Evolutionary conservation across 176 grass and related monocot species (phyloP), one percentile per base, ranked within the genome.

Genomic region (Zea luxurians): DNA sequence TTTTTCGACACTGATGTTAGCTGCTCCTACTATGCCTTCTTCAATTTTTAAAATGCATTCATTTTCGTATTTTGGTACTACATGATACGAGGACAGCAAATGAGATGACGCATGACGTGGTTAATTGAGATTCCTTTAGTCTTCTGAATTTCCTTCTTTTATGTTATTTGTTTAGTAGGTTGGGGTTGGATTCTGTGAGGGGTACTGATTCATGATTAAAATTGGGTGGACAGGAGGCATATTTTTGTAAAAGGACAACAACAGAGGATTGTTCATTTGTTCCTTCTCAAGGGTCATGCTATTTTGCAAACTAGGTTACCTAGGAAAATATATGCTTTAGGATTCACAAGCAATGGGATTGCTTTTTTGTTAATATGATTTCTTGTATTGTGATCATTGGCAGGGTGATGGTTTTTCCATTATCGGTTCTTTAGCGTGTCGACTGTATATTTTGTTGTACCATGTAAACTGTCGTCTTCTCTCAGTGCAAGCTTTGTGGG

Each of bases 401-500:
- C 67, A 44, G 13, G 42, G 54, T 17, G 12, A 53, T 11, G 8
- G 34, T 1, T 43, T 82, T 62, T 64, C 13, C 69, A 43, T 35
- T 42, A 5, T 37, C 15, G 2, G 42, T 13, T 58, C 17, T 4
- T 4, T 1, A 40, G 7, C n/a, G 46, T 10, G 16, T 82, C 13
- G 52, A 4, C 4, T 3, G 18, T 61, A 13, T 68, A 13, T 71
- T 71, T 77, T 55, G 0, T 71, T 43, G 36, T 42, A 64, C 57
- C 45, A 78, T 64, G 13, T 62, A 65, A 65, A 1, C 10, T 36
- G 54, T 67, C 46, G 20, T 37, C 18, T 89, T 83, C 40, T 93
- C 68, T 82, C 81, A 97, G 94, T 97, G 94, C 89, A 97, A 97
- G 67, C 77, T 97, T 59, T 97, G 94, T 85, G 83, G 80, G 59